Conservation (phyloP, 2,329 filamentous ascomycete genomes). For the Diaporthe citri region DNA sequence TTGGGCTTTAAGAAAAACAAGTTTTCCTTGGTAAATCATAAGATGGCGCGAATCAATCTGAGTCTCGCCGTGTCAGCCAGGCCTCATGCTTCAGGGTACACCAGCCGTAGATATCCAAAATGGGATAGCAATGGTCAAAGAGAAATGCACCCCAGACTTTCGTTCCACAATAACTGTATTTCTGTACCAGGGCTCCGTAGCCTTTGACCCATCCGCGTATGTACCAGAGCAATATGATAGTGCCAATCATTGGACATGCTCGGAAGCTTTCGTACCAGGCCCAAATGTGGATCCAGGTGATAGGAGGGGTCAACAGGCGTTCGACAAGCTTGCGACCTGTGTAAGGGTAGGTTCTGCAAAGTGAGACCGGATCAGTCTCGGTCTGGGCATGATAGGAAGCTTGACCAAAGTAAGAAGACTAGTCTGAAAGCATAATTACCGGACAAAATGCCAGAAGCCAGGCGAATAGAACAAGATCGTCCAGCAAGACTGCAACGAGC, state of each 20-base stretch:
- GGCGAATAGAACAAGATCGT: not conserved
- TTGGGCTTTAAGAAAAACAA: no score
- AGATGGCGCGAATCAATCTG: not conserved
- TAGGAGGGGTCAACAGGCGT: not conserved
- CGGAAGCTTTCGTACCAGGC: slow-evolving; percentile 9
- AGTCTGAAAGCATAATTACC: not conserved
- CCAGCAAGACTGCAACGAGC: slow-evolving; percentile 17
- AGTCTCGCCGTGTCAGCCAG: slow-evolving; percentile 2
- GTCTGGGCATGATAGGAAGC: no score
- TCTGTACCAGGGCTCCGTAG: not conserved
- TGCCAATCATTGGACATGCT: not conserved
- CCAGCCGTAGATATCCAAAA: slow-evolving; percentile 10
- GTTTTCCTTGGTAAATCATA: no score
- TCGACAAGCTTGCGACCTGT: slow-evolving; percentile 12
- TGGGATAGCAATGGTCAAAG: slow-evolving; percentile 14
- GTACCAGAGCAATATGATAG: not conserved
- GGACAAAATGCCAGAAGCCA: not conserved
- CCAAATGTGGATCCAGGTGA: not conserved
- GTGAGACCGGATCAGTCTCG: not conserved
- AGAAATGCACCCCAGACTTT: slow-evolving; percentile 17
- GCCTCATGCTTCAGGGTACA: not conserved
- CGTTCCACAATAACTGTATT: not conserved
- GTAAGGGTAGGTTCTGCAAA: not conserved
- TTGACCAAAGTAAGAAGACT: not conserved
- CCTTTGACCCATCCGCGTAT: not conserved